These are phyloP conservation scores for Plantago coronopus DNA, from an alignment of 305 asterid species.

Conservation along the genomic window DNA sequence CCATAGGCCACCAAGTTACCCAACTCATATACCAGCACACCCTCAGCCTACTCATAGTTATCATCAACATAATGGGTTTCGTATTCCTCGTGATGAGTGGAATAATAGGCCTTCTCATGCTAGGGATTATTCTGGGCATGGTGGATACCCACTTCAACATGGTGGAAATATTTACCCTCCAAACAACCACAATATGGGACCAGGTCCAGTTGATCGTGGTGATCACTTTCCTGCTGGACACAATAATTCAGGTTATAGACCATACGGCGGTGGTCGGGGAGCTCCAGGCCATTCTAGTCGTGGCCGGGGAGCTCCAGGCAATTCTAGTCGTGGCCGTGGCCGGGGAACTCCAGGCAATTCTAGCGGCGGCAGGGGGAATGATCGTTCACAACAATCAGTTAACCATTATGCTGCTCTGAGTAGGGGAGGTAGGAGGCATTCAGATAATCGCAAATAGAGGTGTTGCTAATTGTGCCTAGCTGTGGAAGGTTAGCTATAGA, in stretches of 20 bases:
- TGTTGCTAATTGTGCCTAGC: slow-evolving; percentile 3
- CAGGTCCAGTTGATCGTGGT: slow-evolving; percentile 34
- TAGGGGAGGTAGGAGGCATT: slow-evolving; percentile 56
- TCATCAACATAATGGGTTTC: slow-evolving; percentile 32
- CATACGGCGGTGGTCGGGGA: slow-evolving; percentile 28
- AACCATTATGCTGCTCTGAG: slow-evolving; percentile 60
- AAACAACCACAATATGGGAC: slow-evolving; percentile 32
- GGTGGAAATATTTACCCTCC: slow-evolving; percentile 36
- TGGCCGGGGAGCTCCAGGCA: slow-evolving; percentile 32
- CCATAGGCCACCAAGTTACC: slow-evolving; percentile 37
- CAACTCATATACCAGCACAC: slow-evolving; percentile 38
- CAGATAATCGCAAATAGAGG: slow-evolving; percentile 43
- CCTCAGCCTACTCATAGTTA: slow-evolving; percentile 25
- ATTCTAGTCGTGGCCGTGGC: slow-evolving; percentile 48
- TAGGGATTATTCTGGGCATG: slow-evolving; percentile 31
- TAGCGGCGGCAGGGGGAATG: slow-evolving; percentile 46
- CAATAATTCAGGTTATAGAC: slow-evolving; percentile 28
- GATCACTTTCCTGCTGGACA: slow-evolving; percentile 35
- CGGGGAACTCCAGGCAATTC: slow-evolving; percentile 37
- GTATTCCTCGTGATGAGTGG: slow-evolving; percentile 28
- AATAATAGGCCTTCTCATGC: slow-evolving; percentile 25
- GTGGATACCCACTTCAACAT: slow-evolving; percentile 36
- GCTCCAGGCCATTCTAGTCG: slow-evolving; percentile 15
- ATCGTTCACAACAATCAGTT: slow-evolving; percentile 42
- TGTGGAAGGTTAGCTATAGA: slow-evolving; percentile 22